Evolutionary conservation across 2,329 filamentous ascomycete species (phyloP).

Genomic region (Fusarium tricinctum): DNA sequence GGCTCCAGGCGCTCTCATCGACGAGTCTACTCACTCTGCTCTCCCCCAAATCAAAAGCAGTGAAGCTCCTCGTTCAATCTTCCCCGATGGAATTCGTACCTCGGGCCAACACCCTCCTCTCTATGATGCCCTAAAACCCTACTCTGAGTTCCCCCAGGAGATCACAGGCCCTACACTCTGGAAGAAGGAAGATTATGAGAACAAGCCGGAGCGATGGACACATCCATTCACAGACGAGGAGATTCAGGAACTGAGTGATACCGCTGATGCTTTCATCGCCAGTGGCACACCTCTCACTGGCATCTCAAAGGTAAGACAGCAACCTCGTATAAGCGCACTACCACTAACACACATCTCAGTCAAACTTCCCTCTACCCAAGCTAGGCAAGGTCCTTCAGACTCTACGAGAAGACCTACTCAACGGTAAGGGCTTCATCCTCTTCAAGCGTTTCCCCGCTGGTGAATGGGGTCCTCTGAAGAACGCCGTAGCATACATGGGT

Average conservation of each 20-base stretch:
- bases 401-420: conserved; percentile 65
- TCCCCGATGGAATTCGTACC: conserved; percentile 65
- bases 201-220: conserved; percentile 78
- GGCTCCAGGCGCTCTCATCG: conserved; percentile 48
- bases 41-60: conserved; percentile 45
- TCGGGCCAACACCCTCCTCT: conserved; percentile 81
- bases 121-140: conserved; percentile 74
- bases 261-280: conserved; percentile 78
- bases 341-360: conserved; percentile 44
- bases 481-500: conserved; percentile 91
- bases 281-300: conserved; percentile 77
- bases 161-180: conserved; percentile 82
- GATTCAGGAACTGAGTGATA: conserved; percentile 73
- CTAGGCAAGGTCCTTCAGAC: conserved; percentile 55
- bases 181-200: conserved; percentile 75
- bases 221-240: conserved; percentile 78
- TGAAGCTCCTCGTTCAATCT: conserved; percentile 51
- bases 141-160: conserved; percentile 77
- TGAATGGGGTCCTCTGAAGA: conserved; percentile 83
- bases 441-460: conserved; percentile 87
- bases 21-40: conserved; percentile 32
- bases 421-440: conserved; percentile 90
- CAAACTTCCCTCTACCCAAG: conserved; percentile 61
- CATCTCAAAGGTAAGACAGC: conserved; percentile 60
- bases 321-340: too few species aligned